Evolutionary conservation across 2,329 filamentous ascomycete species (phyloP).

Genomic region (Fusarium penzigii): DNA sequence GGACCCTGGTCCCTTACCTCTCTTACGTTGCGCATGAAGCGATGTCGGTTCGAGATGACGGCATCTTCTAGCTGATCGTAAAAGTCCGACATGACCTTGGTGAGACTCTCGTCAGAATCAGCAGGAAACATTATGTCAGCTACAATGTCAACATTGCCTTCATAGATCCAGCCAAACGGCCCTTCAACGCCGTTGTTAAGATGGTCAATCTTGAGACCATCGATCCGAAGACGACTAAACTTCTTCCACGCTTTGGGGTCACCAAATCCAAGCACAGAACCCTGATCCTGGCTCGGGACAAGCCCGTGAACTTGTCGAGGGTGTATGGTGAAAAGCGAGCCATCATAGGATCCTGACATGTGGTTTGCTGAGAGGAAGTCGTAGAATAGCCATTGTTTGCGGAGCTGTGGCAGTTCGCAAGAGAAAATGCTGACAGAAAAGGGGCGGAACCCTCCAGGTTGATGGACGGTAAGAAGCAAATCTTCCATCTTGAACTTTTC

Average conservation of each 20-base stretch:
- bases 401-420: slow-evolving; percentile 86
- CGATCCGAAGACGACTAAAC: slow-evolving; percentile 87
- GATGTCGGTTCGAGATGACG: slow-evolving; percentile 75
- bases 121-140: slow-evolving; percentile 93
- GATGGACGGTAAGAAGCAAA: slow-evolving; percentile 85
- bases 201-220: slow-evolving; percentile 92
- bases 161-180: slow-evolving; percentile 96
- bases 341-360: slow-evolving; percentile 94
- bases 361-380: slow-evolving; percentile 94
- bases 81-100: slow-evolving; percentile 94
- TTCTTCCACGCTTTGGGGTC: slow-evolving; percentile 87
- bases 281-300: slow-evolving; percentile 59
- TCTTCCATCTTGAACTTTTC: slow-evolving; percentile 97
- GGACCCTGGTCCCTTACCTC: slow-evolving; percentile 34
- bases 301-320: slow-evolving; percentile 86
- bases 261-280: slow-evolving; percentile 56
- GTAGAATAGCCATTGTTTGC: slow-evolving; percentile 98
- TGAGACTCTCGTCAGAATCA: slow-evolving; percentile 84
- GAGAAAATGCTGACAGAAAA: slow-evolving; percentile 96
- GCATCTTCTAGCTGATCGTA: slow-evolving; percentile 95
- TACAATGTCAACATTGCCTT: slow-evolving; percentile 95
- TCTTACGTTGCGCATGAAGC: slow-evolving; percentile 54
- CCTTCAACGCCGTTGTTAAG: slow-evolving; percentile 91
- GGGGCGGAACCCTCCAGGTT: slow-evolving; percentile 87
- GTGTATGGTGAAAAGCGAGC: slow-evolving; percentile 95